phyloP scores from a whole-genome alignment of 495 filamentous ascomycete genomes.

The Hypoxylon lenormandii region DNA sequence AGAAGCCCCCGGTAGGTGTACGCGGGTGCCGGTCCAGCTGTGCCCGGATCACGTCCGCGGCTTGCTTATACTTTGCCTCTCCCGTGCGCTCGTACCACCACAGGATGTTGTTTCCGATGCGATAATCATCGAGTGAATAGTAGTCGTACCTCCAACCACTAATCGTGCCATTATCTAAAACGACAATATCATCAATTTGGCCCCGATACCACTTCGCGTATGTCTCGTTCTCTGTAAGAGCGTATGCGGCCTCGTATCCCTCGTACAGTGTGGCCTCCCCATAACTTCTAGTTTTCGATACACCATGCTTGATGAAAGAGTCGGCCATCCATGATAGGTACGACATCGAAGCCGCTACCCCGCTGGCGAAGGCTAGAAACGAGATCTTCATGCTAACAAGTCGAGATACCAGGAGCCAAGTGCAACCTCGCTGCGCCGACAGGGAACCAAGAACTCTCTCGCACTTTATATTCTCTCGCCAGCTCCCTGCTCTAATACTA shows the following conservation, averaged over 20 bases:
- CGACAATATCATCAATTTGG: slow-evolving; percentile 56
- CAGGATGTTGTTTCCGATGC: slow-evolving; percentile 62
- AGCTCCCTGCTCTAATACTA: not conserved
- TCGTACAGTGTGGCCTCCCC: slow-evolving; percentile 56
- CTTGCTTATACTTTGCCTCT: slow-evolving; percentile 54
- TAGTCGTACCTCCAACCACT: slow-evolving; percentile 54
- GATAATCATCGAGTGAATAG: slow-evolving; percentile 65
- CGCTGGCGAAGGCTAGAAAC: slow-evolving; percentile 28
- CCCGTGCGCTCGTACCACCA: slow-evolving; percentile 57
- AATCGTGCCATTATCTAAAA: slow-evolving; percentile 56
- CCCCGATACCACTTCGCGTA: slow-evolving; percentile 51
- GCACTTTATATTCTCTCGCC: not conserved
- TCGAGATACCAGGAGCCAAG: not conserved
- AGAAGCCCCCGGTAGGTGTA: slow-evolving; percentile 65
- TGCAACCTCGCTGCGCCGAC: no score
- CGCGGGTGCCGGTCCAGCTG: slow-evolving; percentile 63
- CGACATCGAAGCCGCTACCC: slow-evolving; percentile 31
- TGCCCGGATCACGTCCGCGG: slow-evolving; percentile 58
- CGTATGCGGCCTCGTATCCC: slow-evolving; percentile 55
- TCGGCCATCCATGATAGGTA: slow-evolving; percentile 63
- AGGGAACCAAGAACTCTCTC: not conserved
- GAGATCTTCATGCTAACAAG: slow-evolving; percentile 22
- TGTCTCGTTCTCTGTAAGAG: slow-evolving; percentile 48
- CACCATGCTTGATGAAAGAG: slow-evolving; percentile 61
- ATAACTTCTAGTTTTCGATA: slow-evolving; percentile 53